These are phyloP conservation scores for Apophysomyces ossiformis DNA, from an alignment of 371 early-diverging fungal genomes.

Conservation along the genomic window DNA sequence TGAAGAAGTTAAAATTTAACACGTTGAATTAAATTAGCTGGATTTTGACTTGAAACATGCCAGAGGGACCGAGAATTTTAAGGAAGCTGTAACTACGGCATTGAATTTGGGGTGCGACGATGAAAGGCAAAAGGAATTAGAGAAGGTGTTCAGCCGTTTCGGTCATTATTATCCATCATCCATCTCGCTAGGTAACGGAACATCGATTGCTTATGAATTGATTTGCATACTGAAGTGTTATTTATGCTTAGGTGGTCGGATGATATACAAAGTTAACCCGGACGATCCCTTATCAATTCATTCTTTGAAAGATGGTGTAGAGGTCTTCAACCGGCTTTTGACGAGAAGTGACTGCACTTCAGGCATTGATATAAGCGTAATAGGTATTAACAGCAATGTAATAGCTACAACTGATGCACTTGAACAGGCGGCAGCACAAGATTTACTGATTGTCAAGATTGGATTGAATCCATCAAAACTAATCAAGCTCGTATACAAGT, in stretches of 20 bases:
- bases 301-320: too few species aligned
- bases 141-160: neutral
- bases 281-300: too few species aligned
- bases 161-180: neutral
- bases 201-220: neutral
- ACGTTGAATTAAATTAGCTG: neutral
- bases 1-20: too few species aligned
- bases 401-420: too few species aligned
- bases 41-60: neutral
- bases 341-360: too few species aligned
- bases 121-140: neutral
- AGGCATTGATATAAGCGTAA: too few species aligned
- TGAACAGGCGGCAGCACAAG: neutral
- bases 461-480: neutral
- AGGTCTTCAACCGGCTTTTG: too few species aligned
- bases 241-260: too few species aligned
- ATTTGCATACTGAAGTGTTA: too few species aligned
- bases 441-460: neutral
- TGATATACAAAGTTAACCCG: too few species aligned
- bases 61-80: neutral
- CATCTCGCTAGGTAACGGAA: neutral
- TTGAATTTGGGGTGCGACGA: neutral
- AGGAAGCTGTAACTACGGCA: neutral
- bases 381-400: too few species aligned
- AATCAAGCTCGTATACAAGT: constrained; percentile 1